Conservation (phyloP, 805 yeast genomes). For the Candida sithepensis region DNA sequence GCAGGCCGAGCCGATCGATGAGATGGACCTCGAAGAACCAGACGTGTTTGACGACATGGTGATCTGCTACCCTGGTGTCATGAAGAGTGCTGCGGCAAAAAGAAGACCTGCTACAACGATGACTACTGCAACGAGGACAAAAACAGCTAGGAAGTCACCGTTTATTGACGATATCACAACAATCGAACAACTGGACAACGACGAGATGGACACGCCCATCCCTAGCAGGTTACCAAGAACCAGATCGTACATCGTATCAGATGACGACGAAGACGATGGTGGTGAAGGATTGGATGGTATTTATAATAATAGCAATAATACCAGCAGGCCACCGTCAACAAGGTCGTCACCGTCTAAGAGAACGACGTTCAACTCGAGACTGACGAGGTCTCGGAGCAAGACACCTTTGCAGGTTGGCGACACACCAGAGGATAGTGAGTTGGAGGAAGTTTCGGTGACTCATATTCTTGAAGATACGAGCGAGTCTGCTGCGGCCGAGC, state of each 20-base stretch:
- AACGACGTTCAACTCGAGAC: background rate
- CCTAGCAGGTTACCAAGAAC: background rate
- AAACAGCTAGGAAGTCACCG: background rate
- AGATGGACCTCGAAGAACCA: slow-evolving; percentile 8
- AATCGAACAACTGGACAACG: background rate
- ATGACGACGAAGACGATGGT: slow-evolving; percentile 18
- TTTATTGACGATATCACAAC: no score
- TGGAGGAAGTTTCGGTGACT: no score
- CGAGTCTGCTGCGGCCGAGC: no score
- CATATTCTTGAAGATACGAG: no score
- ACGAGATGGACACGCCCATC: background rate
- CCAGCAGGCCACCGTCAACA: background rate
- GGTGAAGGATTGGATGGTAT: slow-evolving; percentile 20
- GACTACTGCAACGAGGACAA: no score
- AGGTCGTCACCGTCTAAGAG: background rate
- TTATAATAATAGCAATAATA: no score
- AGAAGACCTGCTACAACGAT: no score
- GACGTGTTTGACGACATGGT: slow-evolving; percentile 10
- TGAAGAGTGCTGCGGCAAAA: background rate
- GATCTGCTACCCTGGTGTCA: slow-evolving; percentile 27
- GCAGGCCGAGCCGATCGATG: slow-evolving; percentile 16
- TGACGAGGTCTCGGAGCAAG: background rate
- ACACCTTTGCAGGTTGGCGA: background rate
- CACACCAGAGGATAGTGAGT: background rate
- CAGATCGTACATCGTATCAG: background rate